These are phyloP conservation scores for Calocybe gambosa DNA, from an alignment of 1,284 basidiomycete genomes.

Conservation along the genomic window DNA sequence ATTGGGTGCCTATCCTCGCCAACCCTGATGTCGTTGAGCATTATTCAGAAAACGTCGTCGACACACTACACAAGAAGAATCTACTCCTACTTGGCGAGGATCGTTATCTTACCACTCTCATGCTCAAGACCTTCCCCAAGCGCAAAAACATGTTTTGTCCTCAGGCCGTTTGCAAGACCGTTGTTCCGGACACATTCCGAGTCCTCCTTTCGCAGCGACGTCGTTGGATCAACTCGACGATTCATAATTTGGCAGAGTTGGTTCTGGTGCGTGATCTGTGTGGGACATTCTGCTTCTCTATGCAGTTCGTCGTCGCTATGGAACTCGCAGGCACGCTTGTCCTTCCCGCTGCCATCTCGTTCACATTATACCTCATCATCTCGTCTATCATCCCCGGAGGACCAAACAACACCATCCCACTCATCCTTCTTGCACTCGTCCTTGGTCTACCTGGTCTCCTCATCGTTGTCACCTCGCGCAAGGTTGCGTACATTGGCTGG, in stretches of 20 bases:
- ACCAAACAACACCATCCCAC: conserved; percentile 84
- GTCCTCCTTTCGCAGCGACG: conserved; percentile 94
- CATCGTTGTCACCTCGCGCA: conserved; percentile 92
- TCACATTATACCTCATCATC: conserved; percentile 92
- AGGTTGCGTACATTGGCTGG: conserved; percentile 93
- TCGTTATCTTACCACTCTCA: conserved; percentile 93
- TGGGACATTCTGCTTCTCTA: conserved; percentile 94
- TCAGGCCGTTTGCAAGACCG: conserved; percentile 96
- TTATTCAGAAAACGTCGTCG: conserved; percentile 97
- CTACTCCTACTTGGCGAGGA: conserved; percentile 96
- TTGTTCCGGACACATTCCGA: conserved; percentile 94
- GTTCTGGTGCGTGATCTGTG: conserved; percentile 92
- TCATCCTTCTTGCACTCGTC: conserved; percentile 88
- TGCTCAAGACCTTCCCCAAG: conserved; percentile 98
- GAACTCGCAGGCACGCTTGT: conserved; percentile 95
- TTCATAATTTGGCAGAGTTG: conserved; percentile 95
- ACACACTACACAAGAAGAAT: conserved; percentile 99
- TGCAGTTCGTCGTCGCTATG: conserved; percentile 98
- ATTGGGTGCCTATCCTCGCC: conserved; percentile 97
- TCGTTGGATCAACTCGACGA: conserved; percentile 99
- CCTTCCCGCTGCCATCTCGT: conserved; percentile 94
- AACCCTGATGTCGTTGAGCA: conserved; percentile 97
- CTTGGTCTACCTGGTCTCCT: conserved; percentile 94
- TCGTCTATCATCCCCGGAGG: conserved; percentile 78
- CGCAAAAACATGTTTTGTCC: conserved; percentile 99